phyloP scores from a whole-genome alignment of 176 grass and related monocot genomes.

The Raddia guianensis region DNA sequence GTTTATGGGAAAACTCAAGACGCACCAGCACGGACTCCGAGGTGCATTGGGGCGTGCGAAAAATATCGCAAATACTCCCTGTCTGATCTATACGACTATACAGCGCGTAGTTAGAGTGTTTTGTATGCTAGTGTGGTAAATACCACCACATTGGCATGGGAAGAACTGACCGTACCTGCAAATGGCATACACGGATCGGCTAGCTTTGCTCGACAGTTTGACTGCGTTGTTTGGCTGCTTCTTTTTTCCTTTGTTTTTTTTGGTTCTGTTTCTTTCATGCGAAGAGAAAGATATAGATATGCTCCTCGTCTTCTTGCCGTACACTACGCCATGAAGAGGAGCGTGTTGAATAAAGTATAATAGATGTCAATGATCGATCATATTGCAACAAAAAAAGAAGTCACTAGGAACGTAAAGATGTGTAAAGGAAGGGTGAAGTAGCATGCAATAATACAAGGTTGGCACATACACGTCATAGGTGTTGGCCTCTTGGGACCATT shows the following conservation, averaged over 20 bases:
- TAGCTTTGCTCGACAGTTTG: neutral
- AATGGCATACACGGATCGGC: neutral
- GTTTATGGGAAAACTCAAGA: constrained; percentile 52
- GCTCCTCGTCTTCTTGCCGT: neutral
- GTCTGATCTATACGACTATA: neutral
- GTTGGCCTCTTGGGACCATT: neutral
- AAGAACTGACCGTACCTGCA: neutral
- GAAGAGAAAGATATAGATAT: neutral
- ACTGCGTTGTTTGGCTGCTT: neutral
- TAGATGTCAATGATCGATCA: neutral
- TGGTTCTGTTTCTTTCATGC: too few species aligned
- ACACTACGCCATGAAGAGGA: neutral
- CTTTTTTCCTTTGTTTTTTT: too few species aligned
- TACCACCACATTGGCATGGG: neutral
- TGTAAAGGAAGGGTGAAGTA: neutral
- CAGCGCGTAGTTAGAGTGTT: neutral
- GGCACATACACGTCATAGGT: neutral
- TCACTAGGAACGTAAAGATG: neutral
- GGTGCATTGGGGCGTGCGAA: constrained; percentile 34
- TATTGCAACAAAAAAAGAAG: neutral
- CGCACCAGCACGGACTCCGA: constrained; percentile 47
- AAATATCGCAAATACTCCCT: neutral
- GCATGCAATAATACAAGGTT: neutral
- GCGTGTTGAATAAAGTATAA: neutral
- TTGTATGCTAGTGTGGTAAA: neutral